These are phyloP conservation scores for Puccinia horiana DNA, from an alignment of 1,284 basidiomycete species.

Conservation along the genomic window DNA sequence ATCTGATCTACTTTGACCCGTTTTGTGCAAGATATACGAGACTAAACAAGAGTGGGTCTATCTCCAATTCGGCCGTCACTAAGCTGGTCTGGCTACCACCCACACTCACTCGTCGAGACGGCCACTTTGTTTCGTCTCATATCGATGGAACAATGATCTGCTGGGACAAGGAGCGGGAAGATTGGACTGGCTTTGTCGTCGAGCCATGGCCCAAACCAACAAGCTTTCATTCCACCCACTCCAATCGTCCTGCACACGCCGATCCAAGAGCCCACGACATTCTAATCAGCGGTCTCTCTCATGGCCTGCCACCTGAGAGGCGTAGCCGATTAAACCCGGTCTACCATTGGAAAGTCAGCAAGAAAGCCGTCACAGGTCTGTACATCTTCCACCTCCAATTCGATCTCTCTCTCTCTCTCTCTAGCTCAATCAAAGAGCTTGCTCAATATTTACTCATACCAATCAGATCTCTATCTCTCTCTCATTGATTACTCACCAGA, in stretches of 20 bases:
- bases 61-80: slow-evolving; percentile 54
- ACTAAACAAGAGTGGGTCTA: slow-evolving; percentile 57
- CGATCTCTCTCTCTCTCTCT: neutral
- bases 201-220: slow-evolving; percentile 16
- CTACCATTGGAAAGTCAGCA: slow-evolving; percentile 37
- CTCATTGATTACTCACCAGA: slow-evolving; percentile 62
- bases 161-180: slow-evolving; percentile 48
- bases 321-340: slow-evolving; percentile 37
- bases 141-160: slow-evolving; percentile 32
- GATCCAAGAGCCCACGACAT: slow-evolving; percentile 20
- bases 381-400: neutral
- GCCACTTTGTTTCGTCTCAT: slow-evolving; percentile 33
- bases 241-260: too few species aligned
- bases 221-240: neutral
- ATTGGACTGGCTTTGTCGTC: slow-evolving; percentile 23
- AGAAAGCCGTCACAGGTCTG: slow-evolving; percentile 36
- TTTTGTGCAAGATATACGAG: slow-evolving; percentile 55
- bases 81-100: slow-evolving; percentile 56
- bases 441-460: neutral
- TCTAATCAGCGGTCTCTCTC: slow-evolving; percentile 7
- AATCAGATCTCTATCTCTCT: slow-evolving; percentile 17
- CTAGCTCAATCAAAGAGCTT: neutral
- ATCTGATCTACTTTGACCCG: slow-evolving; percentile 77
- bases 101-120: neutral
- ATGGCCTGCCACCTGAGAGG: slow-evolving; percentile 16